Evolutionary conservation across 805 yeast species (phyloP), one percentile per base, ranked within the genome.

Genomic region (Spathaspora girioi): DNA sequence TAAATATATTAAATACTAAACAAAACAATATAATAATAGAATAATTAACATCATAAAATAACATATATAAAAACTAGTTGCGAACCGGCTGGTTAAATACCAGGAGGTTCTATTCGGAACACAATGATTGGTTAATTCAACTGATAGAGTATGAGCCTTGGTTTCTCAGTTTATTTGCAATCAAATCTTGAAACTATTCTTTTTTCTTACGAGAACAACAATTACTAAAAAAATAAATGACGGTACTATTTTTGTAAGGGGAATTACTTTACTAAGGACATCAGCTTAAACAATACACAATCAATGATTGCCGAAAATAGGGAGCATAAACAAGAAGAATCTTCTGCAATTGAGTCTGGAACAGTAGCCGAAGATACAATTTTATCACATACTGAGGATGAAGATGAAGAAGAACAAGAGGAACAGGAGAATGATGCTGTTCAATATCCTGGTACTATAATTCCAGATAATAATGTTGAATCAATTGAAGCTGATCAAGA

Each of bases 401-500:
- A 61, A 42, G 62, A 61, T 2, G 61, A 57, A 23, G 65, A 52
- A 17, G 60, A 59, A 5, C 58, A 56, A 0, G 67, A 62, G 2
- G 66, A 57, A 1, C 67, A 56, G 1, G 65, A 60, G 5, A 58
- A 62, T 42, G 76, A 69, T 12, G 76, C 78, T 1, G 72, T 72
- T 6, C 70, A 71, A 46, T 73, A 72, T 50, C 74, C 75, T n/a
- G 78, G 78, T 7, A 70, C 75, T 0, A 66, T 75, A 1, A 56
- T 75, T 11, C 76, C 75, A 3, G 86, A 80, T 56, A 62, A 69
- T 1, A 59, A 69, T 47, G 75, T 75, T 0, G 87, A 86, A 42
- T 69, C 70, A 31, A 79, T 87, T 43, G 87, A 82, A 8, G 83
- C 91, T 0, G 96, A 89, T 67, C 74, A 67, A 7, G 91, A 87